Conservation (phyloP, 2,329 filamentous ascomycete species). For the Keithomyces neogunnii region DNA sequence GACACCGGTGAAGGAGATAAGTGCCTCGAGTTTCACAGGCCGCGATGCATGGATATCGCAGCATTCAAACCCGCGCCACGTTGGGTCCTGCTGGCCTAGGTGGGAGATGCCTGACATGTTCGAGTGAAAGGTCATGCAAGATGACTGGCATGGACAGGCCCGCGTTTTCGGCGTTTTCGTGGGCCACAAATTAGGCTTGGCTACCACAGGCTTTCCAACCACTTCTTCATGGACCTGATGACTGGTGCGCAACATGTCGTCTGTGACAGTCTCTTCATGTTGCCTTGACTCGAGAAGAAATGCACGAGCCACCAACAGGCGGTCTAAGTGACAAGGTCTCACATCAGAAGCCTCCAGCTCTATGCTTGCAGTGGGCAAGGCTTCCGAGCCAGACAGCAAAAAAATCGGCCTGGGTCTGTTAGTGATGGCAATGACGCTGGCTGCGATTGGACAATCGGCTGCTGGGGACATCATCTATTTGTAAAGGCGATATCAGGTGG, state of each 20-base stretch:
- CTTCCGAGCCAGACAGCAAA: too few relatives aligned
- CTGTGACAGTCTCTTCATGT: not conserved
- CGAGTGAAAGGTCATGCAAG: not conserved
- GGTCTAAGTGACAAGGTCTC: not conserved
- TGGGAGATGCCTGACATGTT: not conserved
- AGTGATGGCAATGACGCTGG: not conserved
- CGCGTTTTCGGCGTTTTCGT: not conserved
- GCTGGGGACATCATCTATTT: not conserved
- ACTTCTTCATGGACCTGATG: not conserved
- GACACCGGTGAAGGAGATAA: not conserved
- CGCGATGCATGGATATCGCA: not conserved
- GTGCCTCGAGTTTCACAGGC: not conserved
- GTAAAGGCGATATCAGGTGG: not conserved
- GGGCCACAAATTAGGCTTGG: not conserved
- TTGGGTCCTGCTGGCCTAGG: not conserved
- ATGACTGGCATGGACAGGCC: not conserved
- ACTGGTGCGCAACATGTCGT: not conserved
- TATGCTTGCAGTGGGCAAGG: too few relatives aligned
- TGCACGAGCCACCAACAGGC: not conserved
- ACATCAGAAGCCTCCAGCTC: not conserved
- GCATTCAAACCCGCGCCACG: not conserved
- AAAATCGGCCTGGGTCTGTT: too few relatives aligned
- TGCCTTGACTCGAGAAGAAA: not conserved
- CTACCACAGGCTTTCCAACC: not conserved
- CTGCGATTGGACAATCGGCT: not conserved